Conservation (phyloP, 78 protist genomes). For the Anaeramoeba ignava region DNA sequence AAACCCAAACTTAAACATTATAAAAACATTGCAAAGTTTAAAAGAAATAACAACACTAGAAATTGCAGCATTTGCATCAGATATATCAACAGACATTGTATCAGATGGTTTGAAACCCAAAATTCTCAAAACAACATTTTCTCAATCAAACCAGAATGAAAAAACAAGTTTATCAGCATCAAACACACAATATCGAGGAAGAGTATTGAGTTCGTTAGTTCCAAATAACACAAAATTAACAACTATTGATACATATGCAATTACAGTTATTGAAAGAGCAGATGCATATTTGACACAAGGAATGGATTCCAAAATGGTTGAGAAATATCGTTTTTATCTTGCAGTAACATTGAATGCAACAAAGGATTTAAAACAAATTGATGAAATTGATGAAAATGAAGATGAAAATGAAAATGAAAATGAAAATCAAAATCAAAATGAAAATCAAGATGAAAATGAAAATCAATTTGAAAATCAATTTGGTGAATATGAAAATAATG, state of each 20-base stretch:
- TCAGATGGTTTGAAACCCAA: too few species aligned
- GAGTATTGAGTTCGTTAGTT: not conserved
- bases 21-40: not conserved
- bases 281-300: not conserved
- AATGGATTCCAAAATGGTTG: not conserved
- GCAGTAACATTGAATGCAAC: too few species aligned
- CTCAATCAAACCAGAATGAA: not conserved
- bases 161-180: not conserved
- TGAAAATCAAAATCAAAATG: too few species aligned
- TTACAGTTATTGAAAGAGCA: not conserved
- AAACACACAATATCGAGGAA: not conserved
- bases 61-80: not conserved
- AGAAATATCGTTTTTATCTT: not conserved
- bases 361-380: too few species aligned
- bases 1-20: not conserved
- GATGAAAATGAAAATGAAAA: too few species aligned
- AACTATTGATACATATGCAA: not conserved
- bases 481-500: too few species aligned
- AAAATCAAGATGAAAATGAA: too few species aligned
- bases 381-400: too few species aligned
- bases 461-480: too few species aligned
- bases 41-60: not conserved
- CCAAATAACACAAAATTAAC: not conserved
- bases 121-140: not conserved
- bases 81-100: not conserved